A percentile compares a stretch with the other conserved stretches of the same genome.
These are phyloP conservation scores for Cadophora gregata DNA, from an alignment of 2,329 filamentous ascomycete genomes.

Conservation along the genomic window DNA sequence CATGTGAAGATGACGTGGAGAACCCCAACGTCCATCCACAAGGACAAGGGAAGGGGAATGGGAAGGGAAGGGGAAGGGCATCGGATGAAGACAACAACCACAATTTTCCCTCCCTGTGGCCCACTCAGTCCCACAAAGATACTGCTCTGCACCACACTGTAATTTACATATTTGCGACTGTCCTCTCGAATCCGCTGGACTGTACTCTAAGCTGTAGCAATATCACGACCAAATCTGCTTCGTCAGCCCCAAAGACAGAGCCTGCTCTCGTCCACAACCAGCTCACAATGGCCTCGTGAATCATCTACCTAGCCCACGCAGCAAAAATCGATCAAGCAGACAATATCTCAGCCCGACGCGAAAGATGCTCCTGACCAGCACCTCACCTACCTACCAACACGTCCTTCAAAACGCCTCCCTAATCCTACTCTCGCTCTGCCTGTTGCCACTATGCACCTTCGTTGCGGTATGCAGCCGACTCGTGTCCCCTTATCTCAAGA, in stretches of 20 bases:
- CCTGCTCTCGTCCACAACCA: not conserved
- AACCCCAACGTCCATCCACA: not conserved
- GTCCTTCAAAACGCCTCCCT: slow-evolving; percentile 55
- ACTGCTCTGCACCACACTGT: not conserved
- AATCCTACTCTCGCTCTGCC: slow-evolving; percentile 41
- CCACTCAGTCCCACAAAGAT: not conserved
- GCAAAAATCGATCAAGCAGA: not conserved
- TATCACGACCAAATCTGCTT: not conserved
- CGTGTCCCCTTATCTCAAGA: slow-evolving; percentile 30
- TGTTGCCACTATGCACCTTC: slow-evolving; percentile 36
- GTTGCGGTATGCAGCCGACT: slow-evolving; percentile 29
- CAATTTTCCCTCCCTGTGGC: not conserved
- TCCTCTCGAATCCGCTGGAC: not conserved
- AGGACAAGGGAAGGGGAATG: too few relatives aligned
- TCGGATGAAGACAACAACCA: slow-evolving; percentile 11
- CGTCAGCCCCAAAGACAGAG: not conserved
- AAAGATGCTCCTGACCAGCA: slow-evolving; percentile 28
- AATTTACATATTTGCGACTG: not conserved
- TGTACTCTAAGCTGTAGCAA: not conserved
- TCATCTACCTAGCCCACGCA: not conserved
- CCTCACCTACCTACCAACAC: slow-evolving; percentile 45
- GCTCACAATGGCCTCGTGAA: slow-evolving; percentile 3
- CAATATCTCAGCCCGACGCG: not conserved
- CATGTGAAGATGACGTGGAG: slow-evolving; percentile 25
- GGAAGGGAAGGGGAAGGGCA: too few relatives aligned